These are phyloP conservation scores for Pseudotsuga menziesii DNA, from an alignment of 75 land plant genomes.

Conservation along the genomic window DNA sequence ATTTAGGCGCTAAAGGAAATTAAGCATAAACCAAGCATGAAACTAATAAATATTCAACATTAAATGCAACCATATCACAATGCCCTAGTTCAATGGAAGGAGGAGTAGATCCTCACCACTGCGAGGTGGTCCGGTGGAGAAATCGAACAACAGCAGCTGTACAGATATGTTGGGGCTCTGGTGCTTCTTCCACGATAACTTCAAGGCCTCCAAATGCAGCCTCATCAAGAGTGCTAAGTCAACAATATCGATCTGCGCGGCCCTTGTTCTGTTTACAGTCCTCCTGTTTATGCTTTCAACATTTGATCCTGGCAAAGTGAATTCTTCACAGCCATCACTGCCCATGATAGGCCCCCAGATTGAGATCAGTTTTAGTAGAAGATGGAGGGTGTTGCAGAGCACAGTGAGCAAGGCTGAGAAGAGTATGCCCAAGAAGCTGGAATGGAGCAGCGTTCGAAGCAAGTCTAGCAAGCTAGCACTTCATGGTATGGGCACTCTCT, in stretches of 20 bases:
- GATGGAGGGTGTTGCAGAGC: slow-evolving; percentile 27
- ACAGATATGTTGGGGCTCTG: background rate
- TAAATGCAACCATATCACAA: background rate
- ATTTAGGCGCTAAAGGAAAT: too few species aligned
- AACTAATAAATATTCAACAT: too few species aligned
- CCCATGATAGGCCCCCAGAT: background rate
- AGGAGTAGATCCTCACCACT: background rate
- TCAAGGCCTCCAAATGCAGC: slow-evolving; percentile 11
- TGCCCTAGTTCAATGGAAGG: background rate
- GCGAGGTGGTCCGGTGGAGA: background rate
- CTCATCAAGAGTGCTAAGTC: slow-evolving; percentile 28
- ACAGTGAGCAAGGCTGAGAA: slow-evolving; percentile 5
- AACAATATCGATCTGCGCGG: slow-evolving; percentile 36
- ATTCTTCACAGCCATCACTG: slow-evolving; percentile 9
- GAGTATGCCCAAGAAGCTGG: slow-evolving; percentile 4
- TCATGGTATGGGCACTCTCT: slow-evolving; percentile 65
- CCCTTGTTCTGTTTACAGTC: slow-evolving; percentile 30
- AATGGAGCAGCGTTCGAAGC: background rate
- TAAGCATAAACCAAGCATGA: too few species aligned
- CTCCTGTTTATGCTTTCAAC: slow-evolving; percentile 48
- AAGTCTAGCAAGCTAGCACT: slow-evolving; percentile 26
- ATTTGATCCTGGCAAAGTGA: slow-evolving; percentile 20
- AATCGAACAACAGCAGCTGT: background rate
- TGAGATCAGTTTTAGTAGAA: slow-evolving; percentile 10
- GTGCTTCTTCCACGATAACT: background rate